Percentiles rank a stretch among this genome's conserved stretches.
Evolutionary conservation across 495 filamentous ascomycete species (phyloP).

Genomic region (Stereocaulon alpinum): DNA sequence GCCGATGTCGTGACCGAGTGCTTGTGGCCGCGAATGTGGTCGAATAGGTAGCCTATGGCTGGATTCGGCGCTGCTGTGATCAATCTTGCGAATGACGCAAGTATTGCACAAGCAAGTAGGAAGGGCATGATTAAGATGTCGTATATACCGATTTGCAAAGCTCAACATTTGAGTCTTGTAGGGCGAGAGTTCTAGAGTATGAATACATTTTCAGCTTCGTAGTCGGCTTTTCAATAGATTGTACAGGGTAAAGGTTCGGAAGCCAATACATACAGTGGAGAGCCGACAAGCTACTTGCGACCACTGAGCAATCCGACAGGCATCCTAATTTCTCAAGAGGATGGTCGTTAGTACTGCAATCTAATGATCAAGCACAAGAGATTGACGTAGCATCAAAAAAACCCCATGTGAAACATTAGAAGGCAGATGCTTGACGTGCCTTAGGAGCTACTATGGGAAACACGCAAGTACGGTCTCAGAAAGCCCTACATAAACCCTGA

Average conservation of each 20-base stretch:
- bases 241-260: neutral
- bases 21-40: neutral
- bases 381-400: neutral
- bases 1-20: no score
- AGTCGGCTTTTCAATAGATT: neutral
- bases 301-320: neutral
- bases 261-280: neutral
- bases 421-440: neutral
- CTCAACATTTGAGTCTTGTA: neutral
- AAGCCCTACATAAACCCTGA: neutral
- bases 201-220: neutral
- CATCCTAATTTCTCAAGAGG: neutral
- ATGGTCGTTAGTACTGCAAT: neutral
- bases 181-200: no score
- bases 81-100: neutral
- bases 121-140: neutral
- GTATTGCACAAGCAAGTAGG: no score
- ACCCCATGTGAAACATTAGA: neutral
- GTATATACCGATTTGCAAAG: no score
- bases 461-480: neutral
- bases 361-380: neutral
- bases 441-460: neutral
- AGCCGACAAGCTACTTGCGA: slow-evolving; percentile 7
- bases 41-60: neutral
- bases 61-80: neutral